Conservation (phyloP, 1,139 yeast genomes). For the Lodderomyces parapsilosis region DNA sequence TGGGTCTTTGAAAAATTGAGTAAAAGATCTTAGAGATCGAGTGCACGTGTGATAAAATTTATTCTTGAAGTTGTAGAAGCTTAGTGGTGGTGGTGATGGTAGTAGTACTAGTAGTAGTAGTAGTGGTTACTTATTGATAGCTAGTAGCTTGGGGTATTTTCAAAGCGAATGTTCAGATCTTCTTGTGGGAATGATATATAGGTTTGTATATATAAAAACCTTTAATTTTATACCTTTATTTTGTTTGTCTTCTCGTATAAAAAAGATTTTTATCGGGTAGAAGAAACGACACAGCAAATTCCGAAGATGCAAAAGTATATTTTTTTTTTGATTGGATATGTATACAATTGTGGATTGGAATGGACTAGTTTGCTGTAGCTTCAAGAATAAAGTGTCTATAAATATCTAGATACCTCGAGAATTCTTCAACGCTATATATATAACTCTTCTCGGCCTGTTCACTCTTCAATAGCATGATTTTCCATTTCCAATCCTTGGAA, state of each 20-base stretch:
- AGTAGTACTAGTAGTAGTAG: neutral
- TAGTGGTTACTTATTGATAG: no score
- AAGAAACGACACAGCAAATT: no score
- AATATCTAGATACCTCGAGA: no score
- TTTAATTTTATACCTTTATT: no score
- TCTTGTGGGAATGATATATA: neutral
- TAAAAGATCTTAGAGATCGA: neutral
- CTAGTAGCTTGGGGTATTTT: neutral
- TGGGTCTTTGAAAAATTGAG: neutral
- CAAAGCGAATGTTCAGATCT: neutral
- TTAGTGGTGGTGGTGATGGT: neutral
- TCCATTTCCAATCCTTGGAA: neutral
- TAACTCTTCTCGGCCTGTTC: neutral
- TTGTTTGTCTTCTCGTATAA: neutral
- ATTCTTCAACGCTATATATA: no score
- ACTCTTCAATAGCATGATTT: neutral
- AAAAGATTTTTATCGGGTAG: no score
- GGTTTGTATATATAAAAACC: neutral
- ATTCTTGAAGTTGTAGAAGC: neutral
- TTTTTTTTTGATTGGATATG: neutral
- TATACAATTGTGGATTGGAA: no score
- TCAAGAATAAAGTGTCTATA: no score
- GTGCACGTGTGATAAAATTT: neutral
- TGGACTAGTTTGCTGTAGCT: no score
- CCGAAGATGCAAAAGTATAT: neutral